Conservation (phyloP, 2,329 filamentous ascomycete species). For the Cyphellophora europaea region DNA sequence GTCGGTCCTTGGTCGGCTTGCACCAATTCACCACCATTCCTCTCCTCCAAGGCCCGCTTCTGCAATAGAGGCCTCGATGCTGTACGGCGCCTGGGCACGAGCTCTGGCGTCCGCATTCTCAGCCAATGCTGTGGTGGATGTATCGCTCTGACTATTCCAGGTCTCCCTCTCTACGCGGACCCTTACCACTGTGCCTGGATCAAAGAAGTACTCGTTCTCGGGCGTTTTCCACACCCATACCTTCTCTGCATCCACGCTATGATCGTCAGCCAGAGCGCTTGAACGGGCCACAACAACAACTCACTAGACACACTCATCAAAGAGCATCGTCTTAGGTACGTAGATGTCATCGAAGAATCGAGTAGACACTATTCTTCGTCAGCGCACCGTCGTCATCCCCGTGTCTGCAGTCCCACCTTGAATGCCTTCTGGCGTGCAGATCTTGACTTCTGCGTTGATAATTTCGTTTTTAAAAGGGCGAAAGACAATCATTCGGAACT, state of each 20-base stretch:
- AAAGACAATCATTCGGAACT: conserved; percentile 89
- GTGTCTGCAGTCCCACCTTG: conserved; percentile 43
- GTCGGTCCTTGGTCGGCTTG: too few species aligned
- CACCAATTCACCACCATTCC: conserved; percentile 42
- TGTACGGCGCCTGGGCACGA: conserved; percentile 8
- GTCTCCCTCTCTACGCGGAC: conserved; percentile 79
- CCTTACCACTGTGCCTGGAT: conserved; percentile 79
- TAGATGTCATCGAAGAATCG: conserved; percentile 95
- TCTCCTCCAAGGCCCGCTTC: conserved; percentile 35
- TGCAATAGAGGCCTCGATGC: conserved; percentile 34
- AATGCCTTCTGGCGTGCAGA: conserved; percentile 62
- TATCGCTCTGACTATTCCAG: conserved; percentile 70
- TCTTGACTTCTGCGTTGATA: conserved; percentile 72
- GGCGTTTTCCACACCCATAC: conserved; percentile 72
- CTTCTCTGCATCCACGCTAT: conserved; percentile 62
- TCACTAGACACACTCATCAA: conserved; percentile 62
- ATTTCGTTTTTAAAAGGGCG: conserved; percentile 94
- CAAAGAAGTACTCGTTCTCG: conserved; percentile 71
- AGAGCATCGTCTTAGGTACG: conserved; percentile 63
- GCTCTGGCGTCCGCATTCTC: not conserved
- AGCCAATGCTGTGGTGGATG: not conserved
- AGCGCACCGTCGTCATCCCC: conserved; percentile 1
- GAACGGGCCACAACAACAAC: too few species aligned
- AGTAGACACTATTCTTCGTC: conserved; percentile 54
- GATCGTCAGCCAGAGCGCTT: too few species aligned